Evolutionary conservation across 2,329 filamentous ascomycete genomes (phyloP).

Genomic region (Torrubiellomyces zombiae): DNA sequence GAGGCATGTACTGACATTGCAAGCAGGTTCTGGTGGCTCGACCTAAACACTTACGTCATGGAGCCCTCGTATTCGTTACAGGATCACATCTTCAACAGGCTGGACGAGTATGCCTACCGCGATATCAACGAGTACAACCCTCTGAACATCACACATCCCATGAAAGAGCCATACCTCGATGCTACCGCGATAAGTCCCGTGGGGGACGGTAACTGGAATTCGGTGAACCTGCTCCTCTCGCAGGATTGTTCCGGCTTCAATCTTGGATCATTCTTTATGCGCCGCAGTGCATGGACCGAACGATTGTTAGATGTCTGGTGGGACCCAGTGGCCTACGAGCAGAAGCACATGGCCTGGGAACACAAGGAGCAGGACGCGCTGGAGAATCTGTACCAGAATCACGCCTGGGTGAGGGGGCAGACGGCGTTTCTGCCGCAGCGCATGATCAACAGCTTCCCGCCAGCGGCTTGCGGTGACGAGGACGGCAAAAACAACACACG

Average conservation of each 20-base stretch:
- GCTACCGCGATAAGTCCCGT: slow-evolving; percentile 50
- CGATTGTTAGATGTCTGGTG: slow-evolving; percentile 91
- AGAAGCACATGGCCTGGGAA: slow-evolving; percentile 98
- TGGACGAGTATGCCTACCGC: slow-evolving; percentile 63
- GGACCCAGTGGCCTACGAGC: slow-evolving; percentile 94
- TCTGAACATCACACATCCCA: slow-evolving; percentile 78
- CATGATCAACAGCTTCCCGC: slow-evolving; percentile 86
- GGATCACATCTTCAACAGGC: slow-evolving; percentile 70
- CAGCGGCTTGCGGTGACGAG: slow-evolving; percentile 70
- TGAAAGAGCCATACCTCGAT: slow-evolving; percentile 60
- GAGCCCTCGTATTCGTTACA: slow-evolving; percentile 84
- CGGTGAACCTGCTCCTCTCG: slow-evolving; percentile 74
- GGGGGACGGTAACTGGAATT: slow-evolving; percentile 62
- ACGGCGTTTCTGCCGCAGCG: slow-evolving; percentile 82
- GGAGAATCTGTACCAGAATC: slow-evolving; percentile 77
- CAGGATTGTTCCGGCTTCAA: slow-evolving; percentile 97
- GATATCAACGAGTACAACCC: slow-evolving; percentile 97
- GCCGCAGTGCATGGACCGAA: slow-evolving; percentile 76
- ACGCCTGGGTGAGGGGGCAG: slow-evolving; percentile 83
- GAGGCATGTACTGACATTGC: slow-evolving; percentile 1
- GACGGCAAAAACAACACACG: slow-evolving; percentile 45
- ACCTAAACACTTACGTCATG: slow-evolving; percentile 97
- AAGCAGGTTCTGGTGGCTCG: slow-evolving; percentile 96
- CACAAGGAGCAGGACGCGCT: slow-evolving; percentile 97
- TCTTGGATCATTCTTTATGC: slow-evolving; percentile 85